Percentiles rank a stretch among this genome's conserved stretches.
These are phyloP conservation scores for Ophiostoma tasmaniense DNA, from an alignment of 2,329 filamentous ascomycete genomes.

Conservation along the genomic window DNA sequence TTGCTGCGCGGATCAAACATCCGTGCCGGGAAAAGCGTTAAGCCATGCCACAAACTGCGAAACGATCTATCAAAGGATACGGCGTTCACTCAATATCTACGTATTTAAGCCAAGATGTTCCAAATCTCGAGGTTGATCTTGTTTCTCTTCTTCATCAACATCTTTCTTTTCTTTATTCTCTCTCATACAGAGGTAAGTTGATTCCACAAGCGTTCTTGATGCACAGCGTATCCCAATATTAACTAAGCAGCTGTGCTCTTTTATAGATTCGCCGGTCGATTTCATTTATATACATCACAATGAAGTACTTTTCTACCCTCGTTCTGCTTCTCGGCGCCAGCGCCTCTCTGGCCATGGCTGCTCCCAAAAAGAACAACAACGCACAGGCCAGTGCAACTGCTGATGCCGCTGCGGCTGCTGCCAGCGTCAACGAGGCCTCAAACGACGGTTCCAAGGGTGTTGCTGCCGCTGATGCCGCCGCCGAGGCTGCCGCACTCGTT, in stretches of 20 bases:
- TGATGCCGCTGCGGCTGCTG: neutral
- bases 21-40: neutral
- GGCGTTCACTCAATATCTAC: neutral
- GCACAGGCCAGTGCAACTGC: neutral
- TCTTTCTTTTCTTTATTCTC: neutral
- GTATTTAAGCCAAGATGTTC: neutral
- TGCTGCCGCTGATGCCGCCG: conserved; percentile 13
- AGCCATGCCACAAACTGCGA: neutral
- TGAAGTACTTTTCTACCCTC: conserved; percentile 19
- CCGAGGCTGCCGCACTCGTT: conserved; percentile 17
- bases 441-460: conserved; percentile 6
- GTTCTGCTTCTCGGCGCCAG: conserved; percentile 18
- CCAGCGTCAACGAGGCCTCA: neutral
- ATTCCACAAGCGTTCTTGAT: neutral
- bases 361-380: conserved; percentile 15
- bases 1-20: neutral
- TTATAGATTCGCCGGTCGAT: conserved; percentile 16
- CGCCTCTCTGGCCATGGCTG: conserved; percentile 17
- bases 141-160: neutral
- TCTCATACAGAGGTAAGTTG: neutral
- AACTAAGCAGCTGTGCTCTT: neutral
- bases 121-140: neutral
- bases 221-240: conserved; percentile 1
- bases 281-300: conserved; percentile 8
- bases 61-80: neutral